Base-by-base conservation (phyloP, 768 basidiomycete genomes). In the Boletus patriciae region DNA sequence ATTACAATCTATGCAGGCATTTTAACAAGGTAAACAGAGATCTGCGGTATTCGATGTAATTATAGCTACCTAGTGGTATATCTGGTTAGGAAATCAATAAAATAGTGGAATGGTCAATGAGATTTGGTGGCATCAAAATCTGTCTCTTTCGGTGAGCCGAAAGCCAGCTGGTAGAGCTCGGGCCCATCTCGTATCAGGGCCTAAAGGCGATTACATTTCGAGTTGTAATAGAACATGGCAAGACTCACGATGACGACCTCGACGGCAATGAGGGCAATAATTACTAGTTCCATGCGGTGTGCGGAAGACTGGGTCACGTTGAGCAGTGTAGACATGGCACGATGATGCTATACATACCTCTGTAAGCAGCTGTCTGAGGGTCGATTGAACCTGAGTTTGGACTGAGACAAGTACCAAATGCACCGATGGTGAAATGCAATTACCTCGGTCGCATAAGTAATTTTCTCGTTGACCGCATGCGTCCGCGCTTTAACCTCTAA, bases 281-380 rank as follows among this genome's bases (percentile, higher is more conserved):
- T 98, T 59, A 98, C 90, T 6, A 96, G 77, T 73, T 98, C 96
- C 90, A 98, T 94, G 3, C 90, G 85, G 66, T 97, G 92, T 3
- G 81, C 83, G 6, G 90, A 92, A 4, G 92, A 91, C 91, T 96
- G 64, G n/a, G 11, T 58, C 47, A 48, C 11, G 18, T 29, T 55
- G 21, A 59, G 49, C 18, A 42, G 19, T 8, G 37, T 36, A 27
- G 6, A 21, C n/a, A 18, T 1, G 31, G 12, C 11, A 37, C 15
- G 33, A 54, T 15, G 11, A 51, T 8, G 21, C 6, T 25, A 52
- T 23, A 6, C 59, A 29, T 58, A 72, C 93, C 79, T 95, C 93
- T 0, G 93, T 94, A 29, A 97, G 77, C 13, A 98, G 76, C 59
- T 96, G 93, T 47, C 94, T 80, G 41, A 98, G 78, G 9, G 92